Evolutionary conservation across 164 flowering plant genomes (phyloP), one percentile per base, ranked within the genome.

Genomic region (Euptelea pleiosperma): DNA sequence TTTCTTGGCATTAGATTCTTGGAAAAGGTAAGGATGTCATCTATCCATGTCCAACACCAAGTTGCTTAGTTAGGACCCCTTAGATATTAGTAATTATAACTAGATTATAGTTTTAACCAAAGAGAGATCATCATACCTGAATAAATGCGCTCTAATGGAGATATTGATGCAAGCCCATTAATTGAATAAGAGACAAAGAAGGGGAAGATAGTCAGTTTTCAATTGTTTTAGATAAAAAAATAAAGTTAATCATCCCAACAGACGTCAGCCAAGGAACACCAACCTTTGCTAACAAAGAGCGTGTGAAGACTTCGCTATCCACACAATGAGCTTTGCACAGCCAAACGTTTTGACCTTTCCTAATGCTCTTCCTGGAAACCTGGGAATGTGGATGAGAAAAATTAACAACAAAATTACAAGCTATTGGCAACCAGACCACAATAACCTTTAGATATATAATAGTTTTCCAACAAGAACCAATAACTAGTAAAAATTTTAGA

Each of bases 281-380:
- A 64, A 84, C 98, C 93, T 89, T 92, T 36, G 98, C 96, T 8
- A 89, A 78, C 48, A 92, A 76, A 57, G 97, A 84, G 34, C 98
- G 91, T 56, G 72, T 67, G 67, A 89, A 92, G 2, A 80, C 77
- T 75, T 84, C 83, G 70, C 86, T 83, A 43, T 92, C 96, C 3
- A 87, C 94, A 65, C 18, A 46, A 29, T 77, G 84, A 70, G 97
- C 92, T 64, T 84, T 78, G 70, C 75, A 70, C 1, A 89, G 69
- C 98, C 98, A 92, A 44, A 79, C 74, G 12, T 85, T 82, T 53
- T 75, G 77, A 40, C 73, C 80, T 50, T 35, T 78, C 14, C 79
- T 6, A 82, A 65, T 42, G 92, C 54, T 72, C 84, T 76, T 73
- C 98, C 98, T 0, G 98, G 96, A 76, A 92, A 67, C 52, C 96